Conservation (phyloP, 106 monocot genomes). For the Dendrobium huoshanense region DNA sequence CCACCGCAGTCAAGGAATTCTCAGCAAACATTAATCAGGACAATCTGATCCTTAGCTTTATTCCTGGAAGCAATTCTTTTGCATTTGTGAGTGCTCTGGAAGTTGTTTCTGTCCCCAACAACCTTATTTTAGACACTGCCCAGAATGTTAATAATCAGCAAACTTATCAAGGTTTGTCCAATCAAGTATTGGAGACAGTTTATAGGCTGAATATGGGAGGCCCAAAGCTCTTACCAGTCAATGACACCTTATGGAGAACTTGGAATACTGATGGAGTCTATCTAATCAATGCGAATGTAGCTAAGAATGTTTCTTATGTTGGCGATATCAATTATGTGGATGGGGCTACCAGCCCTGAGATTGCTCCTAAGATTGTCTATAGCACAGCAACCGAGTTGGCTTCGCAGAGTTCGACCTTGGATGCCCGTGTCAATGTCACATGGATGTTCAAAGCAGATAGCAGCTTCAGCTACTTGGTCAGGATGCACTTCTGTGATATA, state of each 20-base stretch:
- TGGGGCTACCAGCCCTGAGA: constrained; percentile 34
- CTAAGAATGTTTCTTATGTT: constrained; percentile 5
- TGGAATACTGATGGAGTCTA: constrained; percentile 48
- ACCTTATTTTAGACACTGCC: constrained; percentile 34
- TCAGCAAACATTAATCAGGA: background rate
- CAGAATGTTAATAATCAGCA: constrained; percentile 28
- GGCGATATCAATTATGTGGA: background rate
- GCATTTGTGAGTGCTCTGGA: constrained; percentile 11
- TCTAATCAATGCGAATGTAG: constrained; percentile 14
- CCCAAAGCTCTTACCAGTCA: constrained; percentile 25
- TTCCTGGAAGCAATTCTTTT: background rate
- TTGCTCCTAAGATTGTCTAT: constrained; percentile 54
- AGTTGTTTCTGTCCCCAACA: constrained; percentile 17
- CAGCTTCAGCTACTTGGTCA: constrained; percentile 40
- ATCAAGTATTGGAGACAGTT: constrained; percentile 48
- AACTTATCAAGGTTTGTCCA: constrained; percentile 25
- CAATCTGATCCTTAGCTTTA: constrained; percentile 1
- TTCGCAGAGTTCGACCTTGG: background rate
- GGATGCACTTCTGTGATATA: constrained; percentile 83
- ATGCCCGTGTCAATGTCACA: constrained; percentile 46
- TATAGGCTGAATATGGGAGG: constrained; percentile 80
- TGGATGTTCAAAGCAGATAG: constrained; percentile 57
- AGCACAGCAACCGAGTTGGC: constrained; percentile 30
- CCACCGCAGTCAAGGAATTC: constrained; percentile 7
- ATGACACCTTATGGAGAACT: constrained; percentile 65